phyloP scores from a whole-genome alignment of 176 grass and related monocot genomes.

The Ensete glaucum region DNA sequence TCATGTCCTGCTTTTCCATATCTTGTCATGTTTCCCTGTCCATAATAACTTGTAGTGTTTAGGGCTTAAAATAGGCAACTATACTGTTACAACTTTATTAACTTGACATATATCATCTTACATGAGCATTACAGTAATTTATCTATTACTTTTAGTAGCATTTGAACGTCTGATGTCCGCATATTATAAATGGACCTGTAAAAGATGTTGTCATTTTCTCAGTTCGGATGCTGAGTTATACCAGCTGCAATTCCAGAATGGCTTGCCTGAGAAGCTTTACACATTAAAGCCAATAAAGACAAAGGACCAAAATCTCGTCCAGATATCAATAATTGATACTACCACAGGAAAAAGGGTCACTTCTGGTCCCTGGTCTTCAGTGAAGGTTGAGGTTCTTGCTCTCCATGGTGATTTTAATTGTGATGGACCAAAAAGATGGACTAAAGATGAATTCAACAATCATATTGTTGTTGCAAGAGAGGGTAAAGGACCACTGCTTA shows the following conservation, averaged over 20 bases:
- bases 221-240: background rate
- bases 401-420: slow-evolving; percentile 1
- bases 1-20: background rate
- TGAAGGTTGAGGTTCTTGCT: slow-evolving; percentile 5
- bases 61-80: background rate
- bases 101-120: background rate
- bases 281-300: background rate
- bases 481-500: slow-evolving; percentile 14
- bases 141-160: background rate
- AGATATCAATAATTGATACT: slow-evolving; percentile 12
- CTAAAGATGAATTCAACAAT: background rate
- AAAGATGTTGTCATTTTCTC: background rate
- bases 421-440: slow-evolving; percentile 2
- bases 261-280: background rate
- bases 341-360: background rate
- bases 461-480: background rate
- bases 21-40: background rate
- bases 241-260: slow-evolving; percentile 12
- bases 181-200: background rate
- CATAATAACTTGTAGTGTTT: background rate
- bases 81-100: background rate
- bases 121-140: background rate
- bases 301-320: background rate
- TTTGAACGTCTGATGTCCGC: background rate
- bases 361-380: slow-evolving; percentile 7